Base-by-base conservation (phyloP, 2,329 filamentous ascomycete genomes). In the Trichoderma simmonsii region DNA sequence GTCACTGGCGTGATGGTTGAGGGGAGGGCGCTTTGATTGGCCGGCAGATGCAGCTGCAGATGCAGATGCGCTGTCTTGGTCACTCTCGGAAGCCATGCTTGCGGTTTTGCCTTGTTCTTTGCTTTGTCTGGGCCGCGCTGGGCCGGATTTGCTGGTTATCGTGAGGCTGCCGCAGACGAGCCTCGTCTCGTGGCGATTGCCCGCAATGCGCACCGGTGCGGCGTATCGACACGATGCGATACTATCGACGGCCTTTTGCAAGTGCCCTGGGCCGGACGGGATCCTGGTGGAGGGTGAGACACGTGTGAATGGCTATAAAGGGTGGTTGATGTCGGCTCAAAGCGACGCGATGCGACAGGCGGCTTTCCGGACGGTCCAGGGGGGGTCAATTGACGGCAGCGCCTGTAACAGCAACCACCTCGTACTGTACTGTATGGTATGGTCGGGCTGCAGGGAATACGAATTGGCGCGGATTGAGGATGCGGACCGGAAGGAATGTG, bases 11-110 rank as follows among this genome's bases (percentile, higher is more conserved):
- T 78, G 79, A 72, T 80, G 79, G 75, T 74, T 77, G 77, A 80
- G 79, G 70, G 81, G 75, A 77, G 85, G 83, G 30, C 84, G 84
- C 82, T 87, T 88, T 88, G 86, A 88, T 88, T 88, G 86, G 86
- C 82, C 80, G 75, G 82, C 79, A 75, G 70, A n/a, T n/a, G 32
- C 63, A 71, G 71, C 62, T 66, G 71, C 71, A 73, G 71, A 32
- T 70, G 66, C 71, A 67, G 83, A 82, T 80, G 83, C 80, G 81
- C 83, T 85, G 80, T 86, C 83, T 76, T 78, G 78, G 76, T 87
- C 84, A 79, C 80, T 82, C 78, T 85, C 84, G 77, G 80, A 81
- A 77, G 81, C 78, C 84, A 82, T 83, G 79, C 74, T 75, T 36
- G n/a, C 28, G 69, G 32, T 62, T 54, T 32, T 61, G 66, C 57